Evolutionary conservation across 129 eudicot genomes (phyloP).

Genomic region (Centrapalus pauciflorus): DNA sequence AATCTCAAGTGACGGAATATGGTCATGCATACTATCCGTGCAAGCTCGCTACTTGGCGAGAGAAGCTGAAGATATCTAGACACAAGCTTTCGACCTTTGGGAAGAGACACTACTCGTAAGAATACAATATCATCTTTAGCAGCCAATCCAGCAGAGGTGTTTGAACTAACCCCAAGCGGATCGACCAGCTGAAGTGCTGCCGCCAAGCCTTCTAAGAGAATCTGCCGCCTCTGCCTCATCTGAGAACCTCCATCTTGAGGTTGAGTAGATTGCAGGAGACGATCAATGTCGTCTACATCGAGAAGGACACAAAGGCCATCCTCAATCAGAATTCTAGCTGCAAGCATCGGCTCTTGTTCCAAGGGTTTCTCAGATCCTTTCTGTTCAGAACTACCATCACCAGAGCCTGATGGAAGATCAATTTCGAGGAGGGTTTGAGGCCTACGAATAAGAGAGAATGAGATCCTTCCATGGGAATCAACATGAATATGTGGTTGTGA

Average conservation of each 20-base stretch:
- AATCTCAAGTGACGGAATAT: slow-evolving; percentile 82
- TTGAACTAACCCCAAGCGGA: slow-evolving; percentile 73
- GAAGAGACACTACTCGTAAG: slow-evolving; percentile 62
- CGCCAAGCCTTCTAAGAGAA: slow-evolving; percentile 71
- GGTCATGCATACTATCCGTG: slow-evolving; percentile 88
- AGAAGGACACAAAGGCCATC: slow-evolving; percentile 72
- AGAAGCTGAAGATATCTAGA: slow-evolving; percentile 69
- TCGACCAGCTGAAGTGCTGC: slow-evolving; percentile 92
- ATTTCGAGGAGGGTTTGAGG: slow-evolving; percentile 76
- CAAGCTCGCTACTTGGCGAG: slow-evolving; percentile 74
- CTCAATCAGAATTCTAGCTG: slow-evolving; percentile 73
- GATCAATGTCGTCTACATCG: slow-evolving; percentile 85
- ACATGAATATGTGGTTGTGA: slow-evolving; percentile 68
- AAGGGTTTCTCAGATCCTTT: slow-evolving; percentile 58
- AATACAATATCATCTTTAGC: slow-evolving; percentile 82
- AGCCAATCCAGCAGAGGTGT: slow-evolving; percentile 44
- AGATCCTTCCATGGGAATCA: slow-evolving; percentile 78
- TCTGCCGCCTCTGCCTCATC: slow-evolving; percentile 62
- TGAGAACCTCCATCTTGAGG: slow-evolving; percentile 79
- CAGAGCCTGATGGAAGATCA: slow-evolving; percentile 60
- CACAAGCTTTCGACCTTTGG: slow-evolving; percentile 81
- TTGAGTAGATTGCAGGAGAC: slow-evolving; percentile 55
- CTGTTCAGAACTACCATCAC: slow-evolving; percentile 53
- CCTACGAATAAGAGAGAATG: slow-evolving; percentile 76
- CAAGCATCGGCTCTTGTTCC: slow-evolving; percentile 95